phyloP scores from a whole-genome alignment of 345 rosid species.

The Linum trigynum region DNA sequence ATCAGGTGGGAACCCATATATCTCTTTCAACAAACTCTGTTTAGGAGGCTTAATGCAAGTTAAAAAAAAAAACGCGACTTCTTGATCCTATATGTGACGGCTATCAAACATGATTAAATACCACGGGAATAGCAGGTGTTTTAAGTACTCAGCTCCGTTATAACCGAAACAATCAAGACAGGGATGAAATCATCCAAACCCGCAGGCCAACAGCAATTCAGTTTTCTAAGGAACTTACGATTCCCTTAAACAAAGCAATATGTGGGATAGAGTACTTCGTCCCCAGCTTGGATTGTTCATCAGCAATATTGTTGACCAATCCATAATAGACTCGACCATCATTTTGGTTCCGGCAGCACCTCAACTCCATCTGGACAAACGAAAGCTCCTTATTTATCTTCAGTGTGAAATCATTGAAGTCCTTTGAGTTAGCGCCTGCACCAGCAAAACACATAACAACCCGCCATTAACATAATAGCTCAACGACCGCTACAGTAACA shows the following conservation, averaged over 20 bases:
- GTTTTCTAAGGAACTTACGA: slow-evolving; percentile 38
- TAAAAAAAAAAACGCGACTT: too few relatives aligned
- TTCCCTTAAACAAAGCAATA: slow-evolving; percentile 68
- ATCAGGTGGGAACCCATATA: too few relatives aligned
- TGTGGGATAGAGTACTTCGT: slow-evolving; percentile 74
- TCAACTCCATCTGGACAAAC: slow-evolving; percentile 60
- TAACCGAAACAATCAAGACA: too few relatives aligned
- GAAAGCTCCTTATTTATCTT: slow-evolving; percentile 85
- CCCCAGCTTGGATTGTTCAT: slow-evolving; percentile 87
- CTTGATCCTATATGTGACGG: too few relatives aligned
- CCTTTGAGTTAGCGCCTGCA: slow-evolving; percentile 39
- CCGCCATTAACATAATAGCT: neutral
- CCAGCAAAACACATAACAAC: neutral
- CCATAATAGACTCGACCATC: slow-evolving; percentile 78
- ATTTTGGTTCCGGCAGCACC: slow-evolving; percentile 69
- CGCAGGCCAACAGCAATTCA: too few relatives aligned
- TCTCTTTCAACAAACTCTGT: too few relatives aligned
- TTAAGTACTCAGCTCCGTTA: too few relatives aligned
- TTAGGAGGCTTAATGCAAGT: too few relatives aligned
- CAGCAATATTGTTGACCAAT: slow-evolving; percentile 65
- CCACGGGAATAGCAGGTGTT: too few relatives aligned
- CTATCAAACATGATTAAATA: too few relatives aligned
- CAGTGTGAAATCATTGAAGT: slow-evolving; percentile 58
- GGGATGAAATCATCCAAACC: too few relatives aligned
- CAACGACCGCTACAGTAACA: neutral